Evolutionary conservation across 139 green algal genomes (phyloP), one percentile per base, ranked within the genome.

Genomic region (Coccomyxa sp.): DNA sequence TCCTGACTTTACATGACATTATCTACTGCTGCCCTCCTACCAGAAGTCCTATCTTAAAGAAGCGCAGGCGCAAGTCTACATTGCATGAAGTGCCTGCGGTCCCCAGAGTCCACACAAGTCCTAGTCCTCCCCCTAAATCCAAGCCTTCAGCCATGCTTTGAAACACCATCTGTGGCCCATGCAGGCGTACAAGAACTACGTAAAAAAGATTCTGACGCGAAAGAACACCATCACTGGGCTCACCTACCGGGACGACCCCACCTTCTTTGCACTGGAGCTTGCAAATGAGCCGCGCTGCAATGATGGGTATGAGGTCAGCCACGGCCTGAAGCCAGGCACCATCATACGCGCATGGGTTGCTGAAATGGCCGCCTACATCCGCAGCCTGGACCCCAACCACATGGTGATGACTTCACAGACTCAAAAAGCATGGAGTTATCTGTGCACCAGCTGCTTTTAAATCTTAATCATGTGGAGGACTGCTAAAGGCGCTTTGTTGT

Each of bases 341-440:
- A 76, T 81, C 18, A 79, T 92, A 13, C 67, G 81, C 30, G 23
- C 28, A 45, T 84, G 81, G 81, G 27, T 84, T 15, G 51, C 76
- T n/a, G 30, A 71, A 16, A 89, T 88, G 21, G 86, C 89, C 15
- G 79, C 32, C 0, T 86, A 84, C 57, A 79, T 95, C 0, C 92
- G 92, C 60, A 51, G 13, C 13, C 80, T 95, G 57, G 92, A 95
- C 77, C 83, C 88, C 28, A 91, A 92, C 79, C 93, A 96, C 88
- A 79, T 94, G 30, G 80, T 96, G 17, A 93, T 88, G 0, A 13
- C 81, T 30, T 57, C 66, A 17, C 66, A 58, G 0, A 45, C 67
- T 71, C 63, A 71, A 21, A 71, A 9, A 71, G 18, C 18, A 21
- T 25, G 18, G 4, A 71, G 9, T 25, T 71, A 9, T 71, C 18